Evolutionary conservation across 192 early-diverging fungal genomes (phyloP), one percentile per base, ranked within the genome.

Genomic region (Ambispora gerdemannii): DNA sequence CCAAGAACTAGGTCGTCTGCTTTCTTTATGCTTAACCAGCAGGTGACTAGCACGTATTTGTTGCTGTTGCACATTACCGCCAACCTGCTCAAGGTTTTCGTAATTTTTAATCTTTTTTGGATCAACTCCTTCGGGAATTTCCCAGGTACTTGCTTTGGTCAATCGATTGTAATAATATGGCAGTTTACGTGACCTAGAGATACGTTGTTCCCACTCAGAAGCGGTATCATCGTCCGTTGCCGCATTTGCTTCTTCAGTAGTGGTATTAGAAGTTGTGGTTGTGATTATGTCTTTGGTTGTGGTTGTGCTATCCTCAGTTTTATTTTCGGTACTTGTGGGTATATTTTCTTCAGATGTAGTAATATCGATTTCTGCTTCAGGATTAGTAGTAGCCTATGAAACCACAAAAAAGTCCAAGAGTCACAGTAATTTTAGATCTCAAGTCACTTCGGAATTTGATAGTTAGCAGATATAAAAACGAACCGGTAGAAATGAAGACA

Each of bases 1-100:
- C 95, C 95, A 97, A 13, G 94, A 95, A 66, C 86, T 89, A 11
- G 97, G 95, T 19, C 92, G 82, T 35, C 97, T 83, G 31, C 89
- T 91, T 19, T 88, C 88, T 20, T 73, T 78, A 76, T 97, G 94
- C 77, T 98, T 98, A 63, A 94, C 93, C 17, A 98, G 78, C 28
- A 98, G 79, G 70, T 98, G 97, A 31, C 88, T 89, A 20, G 93
- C 97, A 8, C 93, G 83, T 36, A 96, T 82, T 68, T 82, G 75
- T 6, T 34, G 62, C 51, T 10, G 74, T 59, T 78, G 65, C 25
- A 47, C 19, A 4, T 35, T 35, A 59, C 53, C 31, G 43, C 30
- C 20, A 43, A 4, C 25, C 10, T 67, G 24, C 25, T 50, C 59
- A 4, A 24, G 65, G 51, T 63, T 70, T 67, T n/a, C 76, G 71